These are phyloP conservation scores for Rhodofomes roseus DNA, from an alignment of 1,284 basidiomycete species.

Conservation along the genomic window DNA sequence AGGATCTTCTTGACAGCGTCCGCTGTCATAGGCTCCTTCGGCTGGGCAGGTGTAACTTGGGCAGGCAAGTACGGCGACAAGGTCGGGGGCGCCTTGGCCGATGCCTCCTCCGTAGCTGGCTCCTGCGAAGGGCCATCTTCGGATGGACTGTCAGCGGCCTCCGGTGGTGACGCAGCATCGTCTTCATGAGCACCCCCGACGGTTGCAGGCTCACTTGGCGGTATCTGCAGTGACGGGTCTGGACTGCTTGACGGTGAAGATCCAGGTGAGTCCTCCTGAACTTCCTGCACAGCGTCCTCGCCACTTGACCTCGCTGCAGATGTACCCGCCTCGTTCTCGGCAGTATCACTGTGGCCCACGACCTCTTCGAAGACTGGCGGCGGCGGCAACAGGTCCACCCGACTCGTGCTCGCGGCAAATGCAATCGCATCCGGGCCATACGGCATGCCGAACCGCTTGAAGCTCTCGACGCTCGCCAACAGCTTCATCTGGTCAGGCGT, in stretches of 20 bases:
- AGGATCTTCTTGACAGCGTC: constrained; percentile 5
- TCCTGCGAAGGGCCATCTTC: neutral
- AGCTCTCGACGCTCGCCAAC: constrained; percentile 41
- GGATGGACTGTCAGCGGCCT: neutral
- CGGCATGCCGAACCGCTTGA: constrained; percentile 47
- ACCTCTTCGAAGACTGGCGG: constrained; percentile 34
- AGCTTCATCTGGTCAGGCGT: constrained; percentile 52
- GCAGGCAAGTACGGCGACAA: neutral
- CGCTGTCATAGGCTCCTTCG: constrained; percentile 1
- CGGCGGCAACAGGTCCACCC: constrained; percentile 31
- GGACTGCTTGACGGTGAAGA: constrained; percentile 1
- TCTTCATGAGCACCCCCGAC: neutral
- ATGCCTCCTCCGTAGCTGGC: neutral
- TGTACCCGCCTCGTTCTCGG: neutral
- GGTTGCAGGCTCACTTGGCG: neutral
- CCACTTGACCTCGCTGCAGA: neutral
- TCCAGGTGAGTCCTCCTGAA: neutral
- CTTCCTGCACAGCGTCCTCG: neutral
- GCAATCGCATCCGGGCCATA: constrained; percentile 48
- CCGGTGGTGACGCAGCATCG: neutral
- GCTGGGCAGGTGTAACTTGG: neutral
- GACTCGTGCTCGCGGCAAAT: constrained; percentile 33
- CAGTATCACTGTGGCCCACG: constrained; percentile 6
- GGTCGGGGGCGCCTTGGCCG: neutral
- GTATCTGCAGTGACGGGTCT: neutral